These are phyloP conservation scores for Sutorius australiensis DNA, from an alignment of 768 basidiomycete species.

Conservation along the genomic window DNA sequence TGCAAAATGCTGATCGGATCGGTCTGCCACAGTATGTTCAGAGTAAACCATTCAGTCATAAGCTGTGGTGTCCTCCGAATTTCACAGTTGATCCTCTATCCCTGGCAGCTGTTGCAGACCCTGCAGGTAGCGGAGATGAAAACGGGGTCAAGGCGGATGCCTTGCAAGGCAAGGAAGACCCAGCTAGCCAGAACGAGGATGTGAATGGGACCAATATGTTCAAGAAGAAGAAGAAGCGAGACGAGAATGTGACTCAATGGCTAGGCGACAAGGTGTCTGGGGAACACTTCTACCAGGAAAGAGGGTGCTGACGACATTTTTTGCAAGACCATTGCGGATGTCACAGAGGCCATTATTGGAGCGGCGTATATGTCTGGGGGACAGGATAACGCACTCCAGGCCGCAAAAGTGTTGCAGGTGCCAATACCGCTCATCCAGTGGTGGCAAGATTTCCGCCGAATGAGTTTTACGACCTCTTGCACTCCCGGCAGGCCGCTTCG, in stretches of 20 bases:
- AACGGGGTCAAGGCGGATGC: constrained; percentile 8
- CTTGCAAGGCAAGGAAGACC: constrained; percentile 9
- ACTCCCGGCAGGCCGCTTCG: constrained; percentile 43
- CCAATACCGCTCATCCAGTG: constrained; percentile 58
- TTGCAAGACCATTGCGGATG: constrained; percentile 72
- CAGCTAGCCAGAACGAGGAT: constrained; percentile 13
- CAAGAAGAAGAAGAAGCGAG: constrained; percentile 43
- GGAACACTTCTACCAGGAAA: not conserved
- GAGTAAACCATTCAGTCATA: constrained; percentile 63
- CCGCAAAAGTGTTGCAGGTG: constrained; percentile 60
- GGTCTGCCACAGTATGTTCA: constrained; percentile 75
- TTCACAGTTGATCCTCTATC: constrained; percentile 30
- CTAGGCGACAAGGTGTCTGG: constrained; percentile 71
- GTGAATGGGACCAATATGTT: not conserved
- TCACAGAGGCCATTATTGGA: constrained; percentile 80
- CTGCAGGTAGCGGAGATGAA: constrained; percentile 33
- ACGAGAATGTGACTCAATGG: constrained; percentile 47
- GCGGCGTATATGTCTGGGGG: constrained; percentile 78
- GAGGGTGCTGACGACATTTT: constrained; percentile 12
- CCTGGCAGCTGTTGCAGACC: constrained; percentile 12
- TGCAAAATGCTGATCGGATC: constrained; percentile 48
- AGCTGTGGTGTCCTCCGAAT: constrained; percentile 60
- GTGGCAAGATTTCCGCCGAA: constrained; percentile 68
- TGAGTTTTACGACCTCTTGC: constrained; percentile 42
- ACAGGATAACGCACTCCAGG: constrained; percentile 58